A percentile compares a stretch with the other conserved stretches of the same genome.
phyloP scores from a whole-genome alignment of 2,329 filamentous ascomycete species.

The Stemphylium lycopersici region DNA sequence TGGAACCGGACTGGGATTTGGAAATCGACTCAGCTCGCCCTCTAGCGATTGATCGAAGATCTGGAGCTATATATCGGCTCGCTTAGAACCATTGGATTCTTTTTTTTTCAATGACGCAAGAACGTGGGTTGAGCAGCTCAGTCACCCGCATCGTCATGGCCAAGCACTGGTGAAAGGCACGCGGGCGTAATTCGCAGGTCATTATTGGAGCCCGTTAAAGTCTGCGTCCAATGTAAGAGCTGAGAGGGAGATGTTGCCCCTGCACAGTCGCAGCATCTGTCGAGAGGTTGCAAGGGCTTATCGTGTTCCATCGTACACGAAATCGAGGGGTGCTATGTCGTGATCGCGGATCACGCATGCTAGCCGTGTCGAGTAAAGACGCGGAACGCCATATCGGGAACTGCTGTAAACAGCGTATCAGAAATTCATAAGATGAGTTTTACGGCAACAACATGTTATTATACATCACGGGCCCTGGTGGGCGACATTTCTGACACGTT shows the following conservation, averaged over 20 bases:
- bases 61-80: slow-evolving; percentile 5
- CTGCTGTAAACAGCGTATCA: no score
- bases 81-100: not conserved
- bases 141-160: slow-evolving; percentile 13
- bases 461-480: no score
- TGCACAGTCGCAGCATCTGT: not conserved
- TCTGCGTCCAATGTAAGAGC: slow-evolving; percentile 9
- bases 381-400: not conserved
- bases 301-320: slow-evolving; percentile 25
- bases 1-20: no score
- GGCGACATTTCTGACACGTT: no score
- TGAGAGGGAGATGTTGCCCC: not conserved
- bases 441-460: no score
- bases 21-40: no score
- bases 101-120: slow-evolving; percentile 42
- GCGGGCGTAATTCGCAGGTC: slow-evolving; percentile 1
- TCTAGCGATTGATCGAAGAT: no score
- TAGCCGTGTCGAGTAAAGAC: slow-evolving; percentile 6
- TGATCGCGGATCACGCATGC: slow-evolving; percentile 33
- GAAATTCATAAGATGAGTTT: no score
- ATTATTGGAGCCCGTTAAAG: slow-evolving; percentile 23
- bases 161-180: slow-evolving; percentile 5
- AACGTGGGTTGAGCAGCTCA: slow-evolving; percentile 24
- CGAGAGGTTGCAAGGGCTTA: slow-evolving; percentile 3
- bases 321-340: slow-evolving; percentile 45